Conservation (phyloP, 805 yeast genomes). For the Helenozyma rhizophorensis region DNA sequence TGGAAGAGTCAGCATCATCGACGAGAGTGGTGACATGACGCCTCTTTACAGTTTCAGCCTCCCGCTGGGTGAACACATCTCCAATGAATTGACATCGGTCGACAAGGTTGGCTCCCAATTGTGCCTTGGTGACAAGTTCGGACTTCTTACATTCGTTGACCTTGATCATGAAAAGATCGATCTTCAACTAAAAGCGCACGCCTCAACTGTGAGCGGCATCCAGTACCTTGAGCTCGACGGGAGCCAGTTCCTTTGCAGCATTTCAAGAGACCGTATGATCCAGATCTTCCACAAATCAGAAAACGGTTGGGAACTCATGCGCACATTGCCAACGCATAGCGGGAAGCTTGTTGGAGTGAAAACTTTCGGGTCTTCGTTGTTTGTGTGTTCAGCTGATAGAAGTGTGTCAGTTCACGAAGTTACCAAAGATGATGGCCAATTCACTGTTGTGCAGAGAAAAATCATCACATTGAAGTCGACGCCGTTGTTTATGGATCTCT, state of each 20-base stretch:
- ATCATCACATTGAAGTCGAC: conserved; percentile 48
- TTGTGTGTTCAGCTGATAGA: conserved; percentile 59
- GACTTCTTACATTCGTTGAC: conserved; percentile 31
- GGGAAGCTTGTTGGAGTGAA: conserved; percentile 45
- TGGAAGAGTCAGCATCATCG: conserved; percentile 15
- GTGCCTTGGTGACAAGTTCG: conserved; percentile 48
- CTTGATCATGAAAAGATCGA: conserved; percentile 12
- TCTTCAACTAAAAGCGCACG: conserved; percentile 43
- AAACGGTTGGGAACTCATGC: conserved; percentile 47
- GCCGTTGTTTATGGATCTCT: conserved; percentile 40
- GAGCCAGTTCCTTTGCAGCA: conserved; percentile 37
- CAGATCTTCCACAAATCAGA: conserved; percentile 41
- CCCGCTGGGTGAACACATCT: conserved; percentile 11
- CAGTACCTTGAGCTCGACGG: conserved; percentile 26
- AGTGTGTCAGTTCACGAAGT: conserved; percentile 51
- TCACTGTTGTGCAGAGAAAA: conserved; percentile 35
- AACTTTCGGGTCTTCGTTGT: conserved; percentile 28
- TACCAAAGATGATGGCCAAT: conserved; percentile 6
- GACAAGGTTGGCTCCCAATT: conserved; percentile 30
- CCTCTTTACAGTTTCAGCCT: conserved; percentile 1
- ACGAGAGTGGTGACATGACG: background rate
- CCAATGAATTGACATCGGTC: conserved; percentile 39
- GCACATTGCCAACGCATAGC: conserved; percentile 57
- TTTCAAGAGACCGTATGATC: conserved; percentile 60
- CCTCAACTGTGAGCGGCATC: conserved; percentile 47